phyloP scores from a whole-genome alignment of 2,329 filamentous ascomycete genomes.

The Xylariaceae sp. region DNA sequence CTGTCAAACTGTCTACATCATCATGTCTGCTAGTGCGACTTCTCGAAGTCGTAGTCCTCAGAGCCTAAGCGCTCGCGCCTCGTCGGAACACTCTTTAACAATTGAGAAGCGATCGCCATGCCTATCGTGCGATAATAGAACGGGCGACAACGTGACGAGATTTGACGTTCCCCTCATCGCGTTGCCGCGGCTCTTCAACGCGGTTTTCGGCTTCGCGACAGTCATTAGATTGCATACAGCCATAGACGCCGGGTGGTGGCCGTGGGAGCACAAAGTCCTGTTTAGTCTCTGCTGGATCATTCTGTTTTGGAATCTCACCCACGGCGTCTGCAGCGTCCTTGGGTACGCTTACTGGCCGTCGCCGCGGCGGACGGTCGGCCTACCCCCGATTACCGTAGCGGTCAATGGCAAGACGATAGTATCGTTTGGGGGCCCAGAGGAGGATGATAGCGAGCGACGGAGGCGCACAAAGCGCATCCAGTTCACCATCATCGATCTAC shows the following conservation, averaged over 20 bases:
- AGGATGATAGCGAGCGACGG: conserved; percentile 29
- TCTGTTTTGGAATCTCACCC: conserved; percentile 31
- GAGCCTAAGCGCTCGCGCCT: conserved; percentile 22
- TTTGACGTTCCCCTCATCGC: conserved; percentile 33
- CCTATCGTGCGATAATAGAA: conserved; percentile 5
- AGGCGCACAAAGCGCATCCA: conserved; percentile 28
- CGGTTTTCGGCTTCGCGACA: conserved; percentile 28
- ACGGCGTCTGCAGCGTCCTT: conserved; percentile 23
- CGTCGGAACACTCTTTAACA: conserved; percentile 12
- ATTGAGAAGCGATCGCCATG: conserved; percentile 12
- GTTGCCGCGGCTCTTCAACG: conserved; percentile 28
- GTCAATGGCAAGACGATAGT: conserved; percentile 28
- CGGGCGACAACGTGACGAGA: conserved; percentile 11
- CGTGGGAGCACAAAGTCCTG: conserved; percentile 32
- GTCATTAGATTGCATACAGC: conserved; percentile 31
- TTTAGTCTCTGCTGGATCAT: conserved; percentile 32
- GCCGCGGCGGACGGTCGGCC: conserved; percentile 30
- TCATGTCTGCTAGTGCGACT: conserved; percentile 22
- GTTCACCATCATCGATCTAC: conserved; percentile 29
- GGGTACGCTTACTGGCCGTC: conserved; percentile 34
- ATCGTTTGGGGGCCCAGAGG: conserved; percentile 32
- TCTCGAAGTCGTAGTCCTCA: conserved; percentile 27
- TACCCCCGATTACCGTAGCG: conserved; percentile 29
- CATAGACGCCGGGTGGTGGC: conserved; percentile 32
- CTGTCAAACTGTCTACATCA: background rate